A percentile compares a stretch with the other conserved stretches of the same genome.
These are phyloP conservation scores for Theobroma cacao DNA, from an alignment of 345 rosid species.

Conservation along the genomic window DNA sequence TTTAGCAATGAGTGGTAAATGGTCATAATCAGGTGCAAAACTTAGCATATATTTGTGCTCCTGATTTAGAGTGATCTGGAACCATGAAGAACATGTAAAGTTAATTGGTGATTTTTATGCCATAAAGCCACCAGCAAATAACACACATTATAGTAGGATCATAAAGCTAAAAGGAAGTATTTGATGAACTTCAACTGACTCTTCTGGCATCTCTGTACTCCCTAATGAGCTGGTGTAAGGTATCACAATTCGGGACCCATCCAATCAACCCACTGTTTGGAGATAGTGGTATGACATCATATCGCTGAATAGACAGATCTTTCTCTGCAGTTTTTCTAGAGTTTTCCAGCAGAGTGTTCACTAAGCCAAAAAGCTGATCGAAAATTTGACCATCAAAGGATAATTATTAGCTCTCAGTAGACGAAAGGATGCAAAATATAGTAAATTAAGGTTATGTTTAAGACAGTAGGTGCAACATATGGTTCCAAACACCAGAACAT, in stretches of 20 bases:
- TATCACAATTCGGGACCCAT: conserved; percentile 98
- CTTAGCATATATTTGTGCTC: conserved; percentile 91
- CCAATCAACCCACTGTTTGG: conserved; percentile 94
- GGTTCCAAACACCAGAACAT: background rate
- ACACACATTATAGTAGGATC: background rate
- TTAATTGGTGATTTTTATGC: background rate
- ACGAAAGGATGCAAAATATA: background rate
- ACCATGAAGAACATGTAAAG: conserved; percentile 20
- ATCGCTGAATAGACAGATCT: conserved; percentile 85
- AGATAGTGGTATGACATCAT: conserved; percentile 88
- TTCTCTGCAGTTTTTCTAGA: conserved; percentile 87
- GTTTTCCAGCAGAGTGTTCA: conserved; percentile 86
- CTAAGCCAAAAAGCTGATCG: conserved; percentile 89
- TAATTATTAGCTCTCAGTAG: background rate
- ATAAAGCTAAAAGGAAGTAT: conserved; percentile 10
- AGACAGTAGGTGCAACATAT: background rate
- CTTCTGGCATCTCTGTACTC: conserved; percentile 95
- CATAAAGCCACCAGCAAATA: background rate
- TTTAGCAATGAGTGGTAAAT: conserved; percentile 87
- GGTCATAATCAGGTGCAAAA: conserved; percentile 92
- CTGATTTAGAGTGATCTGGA: conserved; percentile 84
- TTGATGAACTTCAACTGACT: conserved; percentile 40
- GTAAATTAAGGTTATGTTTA: background rate
- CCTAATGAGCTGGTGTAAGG: conserved; percentile 86
- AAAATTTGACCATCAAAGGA: conserved; percentile 6